A percentile compares a stretch with the other conserved stretches of the same genome.
Evolutionary conservation across 129 eudicot species (phyloP).

Genomic region (Flaveria trinervia): DNA sequence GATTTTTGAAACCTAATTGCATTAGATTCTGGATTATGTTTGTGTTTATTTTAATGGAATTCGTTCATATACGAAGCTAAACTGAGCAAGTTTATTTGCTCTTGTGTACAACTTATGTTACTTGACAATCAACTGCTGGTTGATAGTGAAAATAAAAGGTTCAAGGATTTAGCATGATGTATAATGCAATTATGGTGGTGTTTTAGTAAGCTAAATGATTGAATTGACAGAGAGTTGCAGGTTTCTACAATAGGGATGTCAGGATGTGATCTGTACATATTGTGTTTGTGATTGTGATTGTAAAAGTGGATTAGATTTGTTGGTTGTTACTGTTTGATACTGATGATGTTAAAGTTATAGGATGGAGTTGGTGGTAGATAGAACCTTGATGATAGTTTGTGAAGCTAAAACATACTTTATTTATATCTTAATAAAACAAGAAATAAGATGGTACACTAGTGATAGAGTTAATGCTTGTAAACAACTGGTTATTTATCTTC

Average conservation of each 20-base stretch:
- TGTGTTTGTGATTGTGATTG: not conserved
- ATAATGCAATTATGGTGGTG: not conserved
- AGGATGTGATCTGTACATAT: constrained; percentile 9
- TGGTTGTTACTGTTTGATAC: not conserved
- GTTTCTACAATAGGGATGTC: not conserved
- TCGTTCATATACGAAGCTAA: too few relatives aligned
- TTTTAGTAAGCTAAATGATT: too few relatives aligned
- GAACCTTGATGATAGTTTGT: not conserved
- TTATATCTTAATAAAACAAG: not conserved
- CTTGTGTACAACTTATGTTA: not conserved
- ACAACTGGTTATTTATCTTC: not conserved
- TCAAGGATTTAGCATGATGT: constrained; percentile 6
- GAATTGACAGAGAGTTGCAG: too few relatives aligned
- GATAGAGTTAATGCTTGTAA: not conserved
- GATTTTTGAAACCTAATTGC: not conserved
- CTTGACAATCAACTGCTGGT: not conserved
- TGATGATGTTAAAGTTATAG: not conserved
- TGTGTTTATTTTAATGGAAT: not conserved
- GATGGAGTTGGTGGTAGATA: not conserved
- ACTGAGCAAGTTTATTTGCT: too few relatives aligned
- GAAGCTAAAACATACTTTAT: not conserved
- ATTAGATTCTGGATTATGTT: not conserved
- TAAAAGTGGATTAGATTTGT: not conserved
- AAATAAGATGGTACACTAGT: not conserved
- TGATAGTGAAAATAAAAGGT: not conserved